Base-by-base conservation (phyloP, 331 rosid species). In the Telfairia occidentalis region DNA sequence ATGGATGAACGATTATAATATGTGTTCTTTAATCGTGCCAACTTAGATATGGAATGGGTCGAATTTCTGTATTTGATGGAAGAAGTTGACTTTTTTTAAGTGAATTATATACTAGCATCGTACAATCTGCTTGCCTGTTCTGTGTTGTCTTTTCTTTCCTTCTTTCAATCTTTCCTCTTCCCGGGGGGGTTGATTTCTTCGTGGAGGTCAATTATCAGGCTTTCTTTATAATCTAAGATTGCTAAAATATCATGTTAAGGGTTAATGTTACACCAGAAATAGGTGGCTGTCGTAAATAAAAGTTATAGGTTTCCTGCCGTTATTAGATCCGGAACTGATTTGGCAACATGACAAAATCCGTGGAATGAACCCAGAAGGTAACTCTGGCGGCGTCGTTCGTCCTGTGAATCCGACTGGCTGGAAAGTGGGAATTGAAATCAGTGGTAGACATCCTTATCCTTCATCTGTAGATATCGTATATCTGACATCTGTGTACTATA, bases 21-120 rank as follows among this genome's bases (percentile, higher is more conserved):
- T 45, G 45, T 71, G 75, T 71, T 71, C 75, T 30, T 71, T 29
- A 49, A 49, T 45, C 60, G n/a, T 70, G 24, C 74, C 57, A 40
- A 43, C 16, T 69, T 69, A 69, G 73, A 38, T 34, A 63, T 66
- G 71, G 71, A 64, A 64, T 64, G 49, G 73, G 19, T 67, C 38
- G 18, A 24, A 45, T 45, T 46, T 46, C 75, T 45, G 58, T 45
- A 70, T 46, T 45, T 46, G 57, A 23, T 26, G 15, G 75, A 45
- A 10, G 58, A 40, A 40, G 73, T 40, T 46, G 26, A 15, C 7
- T 70, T 46, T 26, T 70, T 70, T 70, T 37, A 16, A 48, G n/a
- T 16, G 28, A 70, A 45, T 28, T 26, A 7, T 69, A 23, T 65
- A 65, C 3, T 18, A 2, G 43, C 70, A 34, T 18, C 38, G 34